phyloP scores from a whole-genome alignment of 2,329 filamentous ascomycete species.

The Arthrobotrys entomopaga region DNA sequence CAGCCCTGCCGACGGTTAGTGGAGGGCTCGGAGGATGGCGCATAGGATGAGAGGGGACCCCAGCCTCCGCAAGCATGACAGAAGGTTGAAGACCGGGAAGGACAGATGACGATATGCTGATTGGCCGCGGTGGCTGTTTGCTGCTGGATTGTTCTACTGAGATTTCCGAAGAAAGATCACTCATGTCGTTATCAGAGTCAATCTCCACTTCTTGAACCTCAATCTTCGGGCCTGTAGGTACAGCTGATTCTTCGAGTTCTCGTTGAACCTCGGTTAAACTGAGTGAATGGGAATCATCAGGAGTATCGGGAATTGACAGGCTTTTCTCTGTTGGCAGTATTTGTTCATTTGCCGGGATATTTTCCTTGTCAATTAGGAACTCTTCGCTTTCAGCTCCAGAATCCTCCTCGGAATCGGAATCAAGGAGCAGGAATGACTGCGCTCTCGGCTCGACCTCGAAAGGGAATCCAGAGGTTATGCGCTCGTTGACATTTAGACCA shows the following conservation, averaged over 20 bases:
- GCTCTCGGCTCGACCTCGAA: slow-evolving; percentile 37
- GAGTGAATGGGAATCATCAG: slow-evolving; percentile 39
- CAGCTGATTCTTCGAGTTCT: slow-evolving; percentile 40
- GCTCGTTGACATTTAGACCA: slow-evolving; percentile 34
- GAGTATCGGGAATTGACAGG: slow-evolving; percentile 51
- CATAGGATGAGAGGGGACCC: slow-evolving; percentile 60
- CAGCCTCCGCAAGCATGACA: slow-evolving; percentile 59
- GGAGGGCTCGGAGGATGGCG: slow-evolving; percentile 59
- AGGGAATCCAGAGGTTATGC: slow-evolving; percentile 41
- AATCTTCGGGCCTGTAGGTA: slow-evolving; percentile 43
- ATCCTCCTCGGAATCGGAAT: slow-evolving; percentile 31
- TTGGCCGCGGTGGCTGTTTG: slow-evolving; percentile 23
- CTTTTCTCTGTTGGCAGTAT: slow-evolving; percentile 39
- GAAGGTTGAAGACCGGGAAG: slow-evolving; percentile 49
- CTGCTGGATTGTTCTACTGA: slow-evolving; percentile 64
- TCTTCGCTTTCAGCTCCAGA: slow-evolving; percentile 44
- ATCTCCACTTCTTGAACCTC: slow-evolving; percentile 63
- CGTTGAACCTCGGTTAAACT: slow-evolving; percentile 46
- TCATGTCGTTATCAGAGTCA: slow-evolving; percentile 62
- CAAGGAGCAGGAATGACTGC: slow-evolving; percentile 40
- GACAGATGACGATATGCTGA: slow-evolving; percentile 54
- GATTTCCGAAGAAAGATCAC: slow-evolving; percentile 72
- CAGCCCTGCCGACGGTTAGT: slow-evolving; percentile 55
- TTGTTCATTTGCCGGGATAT: slow-evolving; percentile 41
- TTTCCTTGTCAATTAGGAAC: slow-evolving; percentile 31